These are phyloP conservation scores for Paramecium sonneborni DNA, from an alignment of 73 alveolate genomes.

Conservation along the genomic window DNA sequence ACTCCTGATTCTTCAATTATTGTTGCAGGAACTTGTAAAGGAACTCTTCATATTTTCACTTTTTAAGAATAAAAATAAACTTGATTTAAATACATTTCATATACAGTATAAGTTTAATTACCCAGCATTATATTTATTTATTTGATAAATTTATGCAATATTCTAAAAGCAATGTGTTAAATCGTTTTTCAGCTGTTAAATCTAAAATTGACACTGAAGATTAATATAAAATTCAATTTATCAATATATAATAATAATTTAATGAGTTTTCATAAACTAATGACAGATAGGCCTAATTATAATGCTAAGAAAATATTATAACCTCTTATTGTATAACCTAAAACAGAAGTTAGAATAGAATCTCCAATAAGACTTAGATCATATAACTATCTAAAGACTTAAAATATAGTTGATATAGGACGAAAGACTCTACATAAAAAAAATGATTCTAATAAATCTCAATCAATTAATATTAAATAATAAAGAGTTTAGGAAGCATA, in stretches of 20 bases:
- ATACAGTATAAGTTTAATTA: neutral
- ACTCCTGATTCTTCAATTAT: neutral
- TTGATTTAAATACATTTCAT: neutral
- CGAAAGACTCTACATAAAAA: neutral
- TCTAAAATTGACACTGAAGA: neutral
- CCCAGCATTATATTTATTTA: too few species aligned
- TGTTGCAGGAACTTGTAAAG: conserved; percentile 53
- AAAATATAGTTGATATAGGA: neutral
- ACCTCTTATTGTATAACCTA: neutral
- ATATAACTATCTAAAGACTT: neutral
- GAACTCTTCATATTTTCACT: neutral
- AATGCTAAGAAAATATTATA: neutral
- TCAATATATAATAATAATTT: neutral
- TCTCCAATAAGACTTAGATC: neutral
- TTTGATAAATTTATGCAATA: neutral
- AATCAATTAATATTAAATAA: neutral
- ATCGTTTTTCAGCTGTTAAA: neutral
- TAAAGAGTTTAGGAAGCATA: conserved; percentile 30
- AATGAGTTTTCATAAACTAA: conserved; percentile 10
- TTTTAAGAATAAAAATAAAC: neutral
- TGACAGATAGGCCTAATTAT: conserved; percentile 28
- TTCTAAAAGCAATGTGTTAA: neutral
- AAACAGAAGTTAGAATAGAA: neutral
- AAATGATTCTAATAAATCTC: neutral
- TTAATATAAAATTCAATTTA: neutral